phyloP scores from a whole-genome alignment of 192 early-diverging fungal species.

The Coemansia javaensis region DNA sequence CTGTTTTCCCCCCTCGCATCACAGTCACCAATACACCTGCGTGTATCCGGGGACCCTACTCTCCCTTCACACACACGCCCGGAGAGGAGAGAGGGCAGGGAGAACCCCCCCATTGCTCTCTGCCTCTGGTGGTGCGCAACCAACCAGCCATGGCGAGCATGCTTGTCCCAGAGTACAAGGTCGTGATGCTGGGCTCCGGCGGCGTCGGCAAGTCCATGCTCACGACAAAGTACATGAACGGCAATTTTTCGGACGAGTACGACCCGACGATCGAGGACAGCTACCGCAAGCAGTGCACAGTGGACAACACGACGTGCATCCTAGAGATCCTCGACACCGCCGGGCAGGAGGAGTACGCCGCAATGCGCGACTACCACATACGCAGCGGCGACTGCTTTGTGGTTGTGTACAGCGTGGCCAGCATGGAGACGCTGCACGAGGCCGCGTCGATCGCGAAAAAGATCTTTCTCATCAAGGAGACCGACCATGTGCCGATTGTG shows the following conservation, averaged over 20 bases:
- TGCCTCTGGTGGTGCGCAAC: no score
- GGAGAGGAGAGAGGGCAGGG: no score
- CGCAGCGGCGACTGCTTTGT: conserved; percentile 83
- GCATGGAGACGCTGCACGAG: conserved; percentile 55
- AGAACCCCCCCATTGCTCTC: no score
- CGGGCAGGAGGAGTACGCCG: conserved; percentile 79
- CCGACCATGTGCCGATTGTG: conserved; percentile 69
- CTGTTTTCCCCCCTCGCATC: no score
- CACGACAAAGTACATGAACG: conserved; percentile 91
- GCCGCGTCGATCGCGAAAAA: conserved; percentile 66
- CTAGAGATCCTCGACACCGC: conserved; percentile 92
- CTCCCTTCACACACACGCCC: no score
- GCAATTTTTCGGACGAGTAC: conserved; percentile 87
- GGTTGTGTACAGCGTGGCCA: conserved; percentile 72
- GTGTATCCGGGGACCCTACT: no score
- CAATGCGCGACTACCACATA: conserved; percentile 85
- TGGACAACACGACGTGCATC: conserved; percentile 76
- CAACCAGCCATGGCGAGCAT: conserved; percentile 38
- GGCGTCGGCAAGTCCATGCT: conserved; percentile 85
- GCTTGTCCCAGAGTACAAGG: conserved; percentile 79
- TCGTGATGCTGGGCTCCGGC: conserved; percentile 92
- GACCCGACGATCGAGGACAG: conserved; percentile 93
- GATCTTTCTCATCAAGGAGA: conserved; percentile 78
- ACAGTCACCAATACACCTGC: no score
- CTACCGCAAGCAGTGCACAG: conserved; percentile 81